Percentiles rank a stretch among this genome's conserved stretches.
These are phyloP conservation scores for Dactylella cylindrospora DNA, from an alignment of 2,329 filamentous ascomycete genomes.

Conservation along the genomic window DNA sequence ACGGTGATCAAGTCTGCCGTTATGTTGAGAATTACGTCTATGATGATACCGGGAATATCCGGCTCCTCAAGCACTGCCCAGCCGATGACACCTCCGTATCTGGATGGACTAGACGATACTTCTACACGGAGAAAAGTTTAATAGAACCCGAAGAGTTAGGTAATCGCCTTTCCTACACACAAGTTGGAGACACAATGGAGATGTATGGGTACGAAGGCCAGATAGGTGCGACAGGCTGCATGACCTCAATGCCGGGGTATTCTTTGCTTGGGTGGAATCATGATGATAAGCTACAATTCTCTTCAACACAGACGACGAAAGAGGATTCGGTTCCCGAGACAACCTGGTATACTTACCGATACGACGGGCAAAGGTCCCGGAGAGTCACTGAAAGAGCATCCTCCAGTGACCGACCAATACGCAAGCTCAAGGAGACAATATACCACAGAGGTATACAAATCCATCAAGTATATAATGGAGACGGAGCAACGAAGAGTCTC, in stretches of 20 bases:
- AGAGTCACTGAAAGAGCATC: conserved; percentile 49
- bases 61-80: neutral
- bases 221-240: too few species aligned
- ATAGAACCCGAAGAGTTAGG: neutral
- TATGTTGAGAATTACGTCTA: conserved; percentile 30
- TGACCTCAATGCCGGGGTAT: conserved; percentile 2
- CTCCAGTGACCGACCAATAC: too few species aligned
- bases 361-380: conserved; percentile 44
- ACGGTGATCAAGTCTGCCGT: neutral
- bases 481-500: too few species aligned
- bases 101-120: conserved; percentile 23
- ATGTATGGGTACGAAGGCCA: conserved; percentile 1
- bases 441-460: too few species aligned
- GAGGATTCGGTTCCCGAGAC: conserved; percentile 32
- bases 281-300: conserved; percentile 24
- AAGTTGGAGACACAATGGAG: neutral
- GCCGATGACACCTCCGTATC: too few species aligned
- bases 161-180: conserved; percentile 4
- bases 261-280: conserved; percentile 18
- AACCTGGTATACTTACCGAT: conserved; percentile 49
- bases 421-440: too few species aligned
- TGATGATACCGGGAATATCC: conserved; percentile 28
- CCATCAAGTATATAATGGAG: too few species aligned
- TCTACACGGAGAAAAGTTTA: conserved; percentile 6
- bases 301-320: conserved; percentile 7